These are phyloP conservation scores for Cladosporium sp. DNA, from an alignment of 2,329 filamentous ascomycete genomes.

Conservation along the genomic window DNA sequence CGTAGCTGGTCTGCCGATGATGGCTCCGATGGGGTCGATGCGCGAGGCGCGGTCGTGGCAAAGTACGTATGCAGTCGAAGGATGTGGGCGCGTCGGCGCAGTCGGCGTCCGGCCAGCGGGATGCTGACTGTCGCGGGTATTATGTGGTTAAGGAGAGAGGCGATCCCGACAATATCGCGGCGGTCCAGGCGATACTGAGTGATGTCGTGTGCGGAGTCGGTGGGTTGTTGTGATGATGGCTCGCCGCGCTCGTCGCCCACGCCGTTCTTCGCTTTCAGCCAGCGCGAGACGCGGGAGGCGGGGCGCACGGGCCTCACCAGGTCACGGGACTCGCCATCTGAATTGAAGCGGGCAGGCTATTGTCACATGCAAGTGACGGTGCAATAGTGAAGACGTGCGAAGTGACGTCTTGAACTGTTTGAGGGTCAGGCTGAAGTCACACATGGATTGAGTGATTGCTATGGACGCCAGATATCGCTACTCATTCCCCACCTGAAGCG, in stretches of 20 bases:
- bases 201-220: constrained; percentile 20
- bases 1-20: constrained; percentile 20
- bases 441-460: background rate
- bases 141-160: constrained; percentile 16
- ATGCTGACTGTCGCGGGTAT: constrained; percentile 20
- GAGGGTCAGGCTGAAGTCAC: background rate
- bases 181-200: constrained; percentile 33
- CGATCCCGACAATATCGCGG: constrained; percentile 32
- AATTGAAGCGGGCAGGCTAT: background rate
- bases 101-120: constrained; percentile 36
- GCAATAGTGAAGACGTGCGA: background rate
- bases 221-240: constrained; percentile 22
- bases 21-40: constrained; percentile 28
- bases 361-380: constrained; percentile 8
- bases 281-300: constrained; percentile 1
- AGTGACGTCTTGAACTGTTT: background rate
- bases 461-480: background rate
- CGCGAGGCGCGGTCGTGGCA: constrained; percentile 29
- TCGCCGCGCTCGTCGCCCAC: background rate
- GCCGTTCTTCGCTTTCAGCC: constrained; percentile 1
- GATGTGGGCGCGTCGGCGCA: constrained; percentile 23
- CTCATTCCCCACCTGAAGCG: background rate
- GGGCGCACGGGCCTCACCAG: background rate
- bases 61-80: constrained; percentile 14
- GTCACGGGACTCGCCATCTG: background rate